These are phyloP conservation scores for Pythium sp. DNA, from an alignment of 352 stramenopile species.

Conservation along the genomic window DNA sequence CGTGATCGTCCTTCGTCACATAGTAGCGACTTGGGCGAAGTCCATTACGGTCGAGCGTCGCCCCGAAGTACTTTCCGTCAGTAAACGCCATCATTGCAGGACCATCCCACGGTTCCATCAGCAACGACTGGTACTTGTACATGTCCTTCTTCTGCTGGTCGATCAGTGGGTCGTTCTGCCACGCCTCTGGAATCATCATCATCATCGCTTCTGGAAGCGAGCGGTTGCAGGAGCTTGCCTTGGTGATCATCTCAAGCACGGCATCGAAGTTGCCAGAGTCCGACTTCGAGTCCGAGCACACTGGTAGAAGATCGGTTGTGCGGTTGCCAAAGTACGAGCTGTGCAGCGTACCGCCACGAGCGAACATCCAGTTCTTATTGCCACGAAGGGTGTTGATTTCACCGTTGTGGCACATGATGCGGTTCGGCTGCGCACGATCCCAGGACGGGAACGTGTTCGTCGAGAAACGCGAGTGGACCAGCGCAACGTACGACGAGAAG, in stretches of 20 bases:
- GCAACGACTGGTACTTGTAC: constrained; percentile 97
- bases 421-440: constrained; percentile 94
- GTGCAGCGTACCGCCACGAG: constrained; percentile 87
- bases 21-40: constrained; percentile 95
- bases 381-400: constrained; percentile 98
- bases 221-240: constrained; percentile 85
- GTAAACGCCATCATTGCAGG: constrained; percentile 98
- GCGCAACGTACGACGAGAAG: constrained; percentile 92
- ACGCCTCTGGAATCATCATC: constrained; percentile 98
- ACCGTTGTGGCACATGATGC: constrained; percentile 98
- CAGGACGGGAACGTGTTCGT: constrained; percentile 98
- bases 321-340: constrained; percentile 91
- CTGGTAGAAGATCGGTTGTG: constrained; percentile 89
- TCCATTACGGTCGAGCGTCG: constrained; percentile 96
- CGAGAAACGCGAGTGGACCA: constrained; percentile 97
- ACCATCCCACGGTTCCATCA: constrained; percentile 98
- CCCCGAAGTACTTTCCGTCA: constrained; percentile 93
- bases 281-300: constrained; percentile 93
- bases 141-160: constrained; percentile 93
- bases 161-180: constrained; percentile 94
- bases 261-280: constrained; percentile 97
- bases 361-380: constrained; percentile 98
- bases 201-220: constrained; percentile 95
- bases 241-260: constrained; percentile 94
- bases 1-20: constrained; percentile 95